A percentile compares a stretch with the other conserved stretches of the same genome.
phyloP scores from a whole-genome alignment of 139 green algal genomes.

The Chlamydomonas incerta region DNA sequence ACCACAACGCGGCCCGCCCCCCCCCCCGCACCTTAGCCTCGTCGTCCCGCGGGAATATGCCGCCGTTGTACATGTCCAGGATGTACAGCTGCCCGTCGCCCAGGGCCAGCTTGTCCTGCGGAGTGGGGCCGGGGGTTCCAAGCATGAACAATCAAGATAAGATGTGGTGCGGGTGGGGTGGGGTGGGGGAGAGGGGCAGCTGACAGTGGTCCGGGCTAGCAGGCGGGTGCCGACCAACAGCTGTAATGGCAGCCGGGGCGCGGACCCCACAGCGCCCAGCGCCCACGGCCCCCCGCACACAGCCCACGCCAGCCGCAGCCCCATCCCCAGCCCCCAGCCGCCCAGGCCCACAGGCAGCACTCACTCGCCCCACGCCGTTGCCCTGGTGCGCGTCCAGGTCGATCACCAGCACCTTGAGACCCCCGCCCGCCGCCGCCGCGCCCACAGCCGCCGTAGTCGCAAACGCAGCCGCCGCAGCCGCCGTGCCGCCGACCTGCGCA shows the following conservation, averaged over 20 bases:
- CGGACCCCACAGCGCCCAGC: too few species aligned
- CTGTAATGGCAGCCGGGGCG: too few species aligned
- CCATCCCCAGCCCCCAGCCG: background rate
- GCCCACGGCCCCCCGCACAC: too few species aligned
- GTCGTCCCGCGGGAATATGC: conserved; percentile 26
- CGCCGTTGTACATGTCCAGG: conserved; percentile 46
- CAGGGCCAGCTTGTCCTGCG: conserved; percentile 37
- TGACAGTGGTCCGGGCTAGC: too few species aligned
- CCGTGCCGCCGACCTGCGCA: background rate
- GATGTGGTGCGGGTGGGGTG: too few species aligned
- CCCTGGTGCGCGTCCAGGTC: conserved; percentile 86
- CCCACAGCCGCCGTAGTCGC: background rate
- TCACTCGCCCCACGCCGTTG: conserved; percentile 45
- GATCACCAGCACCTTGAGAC: conserved; percentile 70
- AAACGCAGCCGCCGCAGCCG: background rate
- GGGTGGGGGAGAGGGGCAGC: background rate
- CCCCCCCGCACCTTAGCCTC: background rate
- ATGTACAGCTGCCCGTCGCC: conserved; percentile 49
- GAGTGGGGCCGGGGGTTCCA: too few species aligned
- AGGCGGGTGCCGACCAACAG: too few species aligned
- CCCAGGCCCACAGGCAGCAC: background rate
- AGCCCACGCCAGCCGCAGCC: background rate
- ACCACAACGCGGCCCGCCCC: too few species aligned
- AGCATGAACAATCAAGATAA: too few species aligned
- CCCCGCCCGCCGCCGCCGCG: conserved; percentile 4